These are phyloP conservation scores for Plantago lanceolata DNA, from an alignment of 305 asterid genomes.

Conservation along the genomic window DNA sequence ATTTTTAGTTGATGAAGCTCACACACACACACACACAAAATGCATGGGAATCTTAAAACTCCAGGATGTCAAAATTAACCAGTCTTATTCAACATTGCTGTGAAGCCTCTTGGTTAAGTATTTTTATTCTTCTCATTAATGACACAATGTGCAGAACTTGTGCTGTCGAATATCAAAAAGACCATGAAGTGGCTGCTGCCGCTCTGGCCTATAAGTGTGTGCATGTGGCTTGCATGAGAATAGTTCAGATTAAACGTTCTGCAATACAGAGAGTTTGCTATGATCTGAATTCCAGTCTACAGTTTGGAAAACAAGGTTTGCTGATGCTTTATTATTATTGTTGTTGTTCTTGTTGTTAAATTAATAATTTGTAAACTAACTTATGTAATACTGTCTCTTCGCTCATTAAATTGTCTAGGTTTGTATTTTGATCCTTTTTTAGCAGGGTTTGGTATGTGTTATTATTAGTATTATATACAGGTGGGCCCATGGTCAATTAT, in stretches of 20 bases:
- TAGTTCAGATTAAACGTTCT: constrained; percentile 64
- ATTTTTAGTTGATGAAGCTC: too few relatives aligned
- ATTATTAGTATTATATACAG: too few relatives aligned
- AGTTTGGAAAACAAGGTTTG: constrained; percentile 66
- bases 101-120: constrained; percentile 15
- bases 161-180: constrained; percentile 69
- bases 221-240: constrained; percentile 82
- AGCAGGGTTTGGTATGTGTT: too few relatives aligned
- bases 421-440: too few relatives aligned
- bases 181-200: constrained; percentile 70
- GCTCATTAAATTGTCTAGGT: too few relatives aligned
- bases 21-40: too few relatives aligned
- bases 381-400: too few relatives aligned
- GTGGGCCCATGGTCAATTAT: too few relatives aligned
- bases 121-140: constrained; percentile 17
- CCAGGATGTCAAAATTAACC: not conserved
- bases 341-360: too few relatives aligned
- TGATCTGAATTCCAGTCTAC: constrained; percentile 69
- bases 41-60: too few relatives aligned
- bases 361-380: too few relatives aligned
- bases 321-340: constrained; percentile 9
- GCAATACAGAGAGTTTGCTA: constrained; percentile 48
- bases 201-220: constrained; percentile 85
- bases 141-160: constrained; percentile 56
- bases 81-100: constrained; percentile 11